phyloP scores from a whole-genome alignment of 2,329 filamentous ascomycete species.

The Colletotrichum sp. region DNA sequence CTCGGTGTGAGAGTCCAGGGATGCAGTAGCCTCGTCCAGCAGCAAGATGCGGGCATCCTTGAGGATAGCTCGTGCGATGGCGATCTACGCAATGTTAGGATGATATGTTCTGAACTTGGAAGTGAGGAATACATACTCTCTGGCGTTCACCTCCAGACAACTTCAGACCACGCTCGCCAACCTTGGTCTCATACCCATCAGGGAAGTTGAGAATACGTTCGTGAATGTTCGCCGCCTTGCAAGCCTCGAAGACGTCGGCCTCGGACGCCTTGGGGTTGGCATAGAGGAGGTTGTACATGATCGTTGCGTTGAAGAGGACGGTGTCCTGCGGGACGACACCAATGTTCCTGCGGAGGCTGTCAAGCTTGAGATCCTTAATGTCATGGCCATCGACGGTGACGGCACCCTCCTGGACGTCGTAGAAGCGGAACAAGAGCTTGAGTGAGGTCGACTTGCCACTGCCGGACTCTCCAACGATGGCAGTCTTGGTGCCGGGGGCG shows the following conservation, averaged over 20 bases:
- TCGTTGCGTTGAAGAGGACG: constrained; percentile 56
- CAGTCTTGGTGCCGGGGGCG: constrained; percentile 48
- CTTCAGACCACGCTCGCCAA: constrained; percentile 57
- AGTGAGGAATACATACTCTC: constrained; percentile 39
- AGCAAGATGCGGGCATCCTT: constrained; percentile 74
- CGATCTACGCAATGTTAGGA: constrained; percentile 37
- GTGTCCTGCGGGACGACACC: constrained; percentile 52
- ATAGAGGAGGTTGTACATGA: constrained; percentile 62
- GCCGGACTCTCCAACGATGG: constrained; percentile 51
- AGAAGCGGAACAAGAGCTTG: constrained; percentile 57
- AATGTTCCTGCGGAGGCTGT: constrained; percentile 44
- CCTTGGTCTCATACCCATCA: constrained; percentile 57
- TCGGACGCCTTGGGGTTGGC: constrained; percentile 53
- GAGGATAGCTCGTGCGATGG: constrained; percentile 69
- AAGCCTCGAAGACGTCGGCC: constrained; percentile 55
- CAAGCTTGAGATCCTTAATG: constrained; percentile 44
- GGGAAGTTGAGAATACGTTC: constrained; percentile 58
- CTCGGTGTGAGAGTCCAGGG: constrained; percentile 68
- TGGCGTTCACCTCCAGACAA: constrained; percentile 67
- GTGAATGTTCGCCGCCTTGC: constrained; percentile 59
- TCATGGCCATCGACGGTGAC: constrained; percentile 52
- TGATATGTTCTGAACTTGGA: background rate
- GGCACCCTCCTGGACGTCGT: constrained; percentile 50
- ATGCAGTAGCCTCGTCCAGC: constrained; percentile 75
- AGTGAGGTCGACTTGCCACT: constrained; percentile 54